Percentiles rank a stretch among this genome's conserved stretches.
Conservation (phyloP, 768 basidiomycete genomes). For the Podaxis pistillaris region DNA sequence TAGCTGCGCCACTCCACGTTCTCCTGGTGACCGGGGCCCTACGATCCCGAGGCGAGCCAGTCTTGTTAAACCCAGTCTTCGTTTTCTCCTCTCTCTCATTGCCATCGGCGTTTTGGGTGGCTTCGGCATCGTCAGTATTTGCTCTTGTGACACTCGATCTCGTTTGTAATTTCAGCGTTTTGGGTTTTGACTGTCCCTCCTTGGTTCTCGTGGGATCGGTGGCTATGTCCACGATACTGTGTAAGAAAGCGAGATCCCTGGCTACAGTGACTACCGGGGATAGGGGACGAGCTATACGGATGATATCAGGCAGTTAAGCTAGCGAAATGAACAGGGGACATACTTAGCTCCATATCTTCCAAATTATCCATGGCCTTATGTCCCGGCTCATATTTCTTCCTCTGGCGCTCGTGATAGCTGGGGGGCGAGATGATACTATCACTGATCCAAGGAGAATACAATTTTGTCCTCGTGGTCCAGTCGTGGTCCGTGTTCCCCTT, state of each 20-base stretch:
- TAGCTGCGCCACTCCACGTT: constrained; percentile 38
- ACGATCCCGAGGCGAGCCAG: background rate
- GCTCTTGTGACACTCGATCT: background rate
- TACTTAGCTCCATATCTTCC: background rate
- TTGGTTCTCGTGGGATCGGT: background rate
- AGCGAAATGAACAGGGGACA: background rate
- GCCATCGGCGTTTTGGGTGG: too few species aligned
- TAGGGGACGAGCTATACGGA: background rate
- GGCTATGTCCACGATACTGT: background rate
- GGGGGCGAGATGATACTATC: constrained; percentile 46
- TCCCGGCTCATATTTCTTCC: background rate
- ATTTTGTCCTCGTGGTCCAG: background rate
- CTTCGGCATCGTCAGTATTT: background rate
- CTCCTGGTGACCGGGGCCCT: constrained; percentile 15
- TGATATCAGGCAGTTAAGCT: background rate
- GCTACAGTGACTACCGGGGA: background rate
- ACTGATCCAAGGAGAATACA: constrained; percentile 32
- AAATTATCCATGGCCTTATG: background rate
- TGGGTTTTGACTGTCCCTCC: background rate
- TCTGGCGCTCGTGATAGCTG: constrained; percentile 24
- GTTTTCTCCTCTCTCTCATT: background rate
- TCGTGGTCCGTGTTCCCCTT: background rate
- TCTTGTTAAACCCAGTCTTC: background rate
- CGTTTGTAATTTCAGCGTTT: background rate
- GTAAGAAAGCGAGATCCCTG: background rate